Evolutionary conservation across 2,329 filamentous ascomycete species (phyloP).

Genomic region (Trichoderma sp.): DNA sequence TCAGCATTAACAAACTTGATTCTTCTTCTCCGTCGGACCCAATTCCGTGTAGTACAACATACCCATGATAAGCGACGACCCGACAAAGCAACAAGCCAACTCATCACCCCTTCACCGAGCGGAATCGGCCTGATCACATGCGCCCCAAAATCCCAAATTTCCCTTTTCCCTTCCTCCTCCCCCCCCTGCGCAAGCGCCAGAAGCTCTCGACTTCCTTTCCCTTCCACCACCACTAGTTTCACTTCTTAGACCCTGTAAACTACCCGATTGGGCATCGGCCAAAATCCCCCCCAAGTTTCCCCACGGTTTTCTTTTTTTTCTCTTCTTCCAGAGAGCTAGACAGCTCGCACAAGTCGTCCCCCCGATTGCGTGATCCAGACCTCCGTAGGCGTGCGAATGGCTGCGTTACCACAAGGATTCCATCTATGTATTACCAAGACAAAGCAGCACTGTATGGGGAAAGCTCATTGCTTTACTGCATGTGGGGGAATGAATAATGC

Average conservation of each 20-base stretch:
- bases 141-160: conserved; percentile 3
- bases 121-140: conserved; percentile 1
- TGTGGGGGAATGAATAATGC: conserved; percentile 9
- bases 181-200: conserved; percentile 21
- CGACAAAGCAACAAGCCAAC: background rate
- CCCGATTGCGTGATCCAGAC: conserved; percentile 26
- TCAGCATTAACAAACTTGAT: no score
- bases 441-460: conserved; percentile 12
- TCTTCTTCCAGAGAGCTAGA: no score
- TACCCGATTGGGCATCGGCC: conserved; percentile 25
- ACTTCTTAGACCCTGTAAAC: conserved; percentile 1
- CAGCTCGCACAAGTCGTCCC: background rate
- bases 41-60: background rate
- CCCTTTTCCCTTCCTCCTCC: no score
- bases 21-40: background rate
- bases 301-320: background rate
- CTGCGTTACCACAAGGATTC: background rate
- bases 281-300: background rate
- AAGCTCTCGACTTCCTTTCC: background rate
- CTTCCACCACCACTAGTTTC: background rate
- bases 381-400: conserved; percentile 12
- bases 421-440: no score
- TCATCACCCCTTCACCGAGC: background rate
- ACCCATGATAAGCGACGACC: conserved; percentile 18
- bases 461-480: conserved; percentile 18